Conservation (phyloP, 345 rosid species). For the Nasturtium officinale region DNA sequence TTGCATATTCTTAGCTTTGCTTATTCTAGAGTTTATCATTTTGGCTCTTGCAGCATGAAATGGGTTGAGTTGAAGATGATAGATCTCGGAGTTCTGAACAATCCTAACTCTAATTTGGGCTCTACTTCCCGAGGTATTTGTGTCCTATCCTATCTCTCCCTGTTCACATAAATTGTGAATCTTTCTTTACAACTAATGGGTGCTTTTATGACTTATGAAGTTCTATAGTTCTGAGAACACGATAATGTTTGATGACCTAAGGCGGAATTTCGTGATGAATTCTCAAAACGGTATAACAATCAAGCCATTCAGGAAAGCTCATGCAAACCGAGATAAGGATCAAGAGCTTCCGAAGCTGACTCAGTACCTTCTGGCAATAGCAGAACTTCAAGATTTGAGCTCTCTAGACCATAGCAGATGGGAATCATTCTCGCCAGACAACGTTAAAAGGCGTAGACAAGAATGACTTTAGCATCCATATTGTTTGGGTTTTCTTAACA, state of each 20-base stretch:
- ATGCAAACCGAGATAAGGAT: constrained; percentile 79
- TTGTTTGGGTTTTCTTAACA: background rate
- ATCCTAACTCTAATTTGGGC: constrained; percentile 92
- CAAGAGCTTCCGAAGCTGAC: constrained; percentile 88
- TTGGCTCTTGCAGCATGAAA: constrained; percentile 70
- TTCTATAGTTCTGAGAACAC: constrained; percentile 77
- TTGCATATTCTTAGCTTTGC: background rate
- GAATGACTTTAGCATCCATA: constrained; percentile 37
- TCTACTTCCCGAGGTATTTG: constrained; percentile 72
- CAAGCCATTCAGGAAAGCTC: constrained; percentile 86
- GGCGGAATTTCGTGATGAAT: constrained; percentile 93
- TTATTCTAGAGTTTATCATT: constrained; percentile 4
- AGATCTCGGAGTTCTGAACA: constrained; percentile 86
- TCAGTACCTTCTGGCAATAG: constrained; percentile 80
- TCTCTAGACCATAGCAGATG: constrained; percentile 72
- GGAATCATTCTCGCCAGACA: constrained; percentile 69
- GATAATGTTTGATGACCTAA: constrained; percentile 94
- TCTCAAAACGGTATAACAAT: constrained; percentile 87
- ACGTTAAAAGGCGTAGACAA: constrained; percentile 72
- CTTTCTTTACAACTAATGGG: background rate
- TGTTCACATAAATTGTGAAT: background rate
- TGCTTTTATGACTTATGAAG: constrained; percentile 45
- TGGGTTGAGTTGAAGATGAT: constrained; percentile 99
- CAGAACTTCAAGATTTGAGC: constrained; percentile 78
- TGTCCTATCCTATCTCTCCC: background rate